Percentiles rank a stretch among this genome's conserved stretches.
These are phyloP conservation scores for Colletotrichum trifolii DNA, from an alignment of 2,329 filamentous ascomycete genomes.

Conservation along the genomic window DNA sequence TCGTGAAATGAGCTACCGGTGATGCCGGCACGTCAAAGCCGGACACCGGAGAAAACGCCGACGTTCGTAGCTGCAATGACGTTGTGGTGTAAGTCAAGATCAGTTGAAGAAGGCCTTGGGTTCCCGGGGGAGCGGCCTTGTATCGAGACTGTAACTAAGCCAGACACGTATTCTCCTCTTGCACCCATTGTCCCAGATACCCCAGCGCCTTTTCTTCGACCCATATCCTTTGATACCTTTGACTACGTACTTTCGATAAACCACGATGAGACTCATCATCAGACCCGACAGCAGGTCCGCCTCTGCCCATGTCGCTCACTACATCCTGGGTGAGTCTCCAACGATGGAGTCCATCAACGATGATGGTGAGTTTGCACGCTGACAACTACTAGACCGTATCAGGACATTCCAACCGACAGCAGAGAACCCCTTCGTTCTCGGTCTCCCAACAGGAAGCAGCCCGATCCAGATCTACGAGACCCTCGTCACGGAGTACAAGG, in stretches of 20 bases:
- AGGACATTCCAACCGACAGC: slow-evolving; percentile 38
- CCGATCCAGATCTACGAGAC: slow-evolving; percentile 53
- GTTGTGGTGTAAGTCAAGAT: background rate
- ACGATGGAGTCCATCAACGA: accelerated
- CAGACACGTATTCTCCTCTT: too few relatives aligned
- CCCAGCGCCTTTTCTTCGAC: background rate
- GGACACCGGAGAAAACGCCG: slow-evolving; percentile 24
- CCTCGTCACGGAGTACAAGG: slow-evolving; percentile 71
- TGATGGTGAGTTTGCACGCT: background rate
- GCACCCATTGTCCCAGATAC: background rate
- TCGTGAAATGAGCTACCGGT: slow-evolving; percentile 26
- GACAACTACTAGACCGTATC: slow-evolving; percentile 53
- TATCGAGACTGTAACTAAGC: background rate
- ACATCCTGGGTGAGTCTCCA: slow-evolving; percentile 71
- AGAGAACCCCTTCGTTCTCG: slow-evolving; percentile 40
- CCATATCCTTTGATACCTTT: too few relatives aligned
- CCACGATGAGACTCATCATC: slow-evolving; percentile 77
- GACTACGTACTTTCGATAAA: background rate
- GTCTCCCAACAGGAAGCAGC: slow-evolving; percentile 41
- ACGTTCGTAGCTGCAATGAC: background rate
- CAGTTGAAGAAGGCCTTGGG: background rate
- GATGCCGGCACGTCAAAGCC: slow-evolving; percentile 15
- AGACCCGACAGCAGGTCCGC: slow-evolving; percentile 71
- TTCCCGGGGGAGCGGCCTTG: background rate
- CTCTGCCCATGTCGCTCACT: slow-evolving; percentile 76